These are phyloP conservation scores for Boletellus deceptivus DNA, from an alignment of 1,284 basidiomycete genomes.

Conservation along the genomic window DNA sequence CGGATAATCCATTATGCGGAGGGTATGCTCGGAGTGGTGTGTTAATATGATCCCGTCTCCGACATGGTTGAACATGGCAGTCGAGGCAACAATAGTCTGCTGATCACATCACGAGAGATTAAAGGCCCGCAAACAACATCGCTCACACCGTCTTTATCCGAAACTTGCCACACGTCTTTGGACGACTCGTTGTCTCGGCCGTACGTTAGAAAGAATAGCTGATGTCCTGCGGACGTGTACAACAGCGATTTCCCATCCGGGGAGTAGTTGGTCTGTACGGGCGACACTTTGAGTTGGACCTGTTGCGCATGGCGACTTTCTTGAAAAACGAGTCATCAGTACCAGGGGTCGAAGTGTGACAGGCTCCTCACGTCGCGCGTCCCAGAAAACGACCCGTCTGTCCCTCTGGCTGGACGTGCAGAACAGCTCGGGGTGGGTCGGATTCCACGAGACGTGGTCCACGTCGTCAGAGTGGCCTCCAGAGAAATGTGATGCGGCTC, in stretches of 20 bases:
- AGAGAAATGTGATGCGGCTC: conserved; percentile 58
- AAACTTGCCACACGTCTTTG: conserved; percentile 58
- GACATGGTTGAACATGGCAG: conserved; percentile 67
- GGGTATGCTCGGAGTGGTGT: conserved; percentile 56
- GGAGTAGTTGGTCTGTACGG: conserved; percentile 63
- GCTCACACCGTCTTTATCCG: conserved; percentile 48
- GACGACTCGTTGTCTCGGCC: conserved; percentile 52
- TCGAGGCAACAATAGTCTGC: conserved; percentile 47
- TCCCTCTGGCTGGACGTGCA: conserved; percentile 76
- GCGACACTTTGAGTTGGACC: conserved; percentile 52
- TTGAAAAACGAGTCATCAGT: conserved; percentile 31
- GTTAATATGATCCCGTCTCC: conserved; percentile 68
- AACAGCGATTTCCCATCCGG: conserved; percentile 67
- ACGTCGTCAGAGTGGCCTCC: conserved; percentile 73
- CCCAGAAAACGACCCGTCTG: conserved; percentile 73
- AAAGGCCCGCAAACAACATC: not conserved
- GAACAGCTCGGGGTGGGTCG: conserved; percentile 76
- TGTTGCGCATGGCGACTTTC: conserved; percentile 68
- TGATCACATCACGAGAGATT: not conserved
- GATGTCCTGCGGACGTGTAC: conserved; percentile 57
- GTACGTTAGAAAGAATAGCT: conserved; percentile 56
- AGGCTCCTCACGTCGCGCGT: conserved; percentile 62
- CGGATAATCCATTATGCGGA: conserved; percentile 68
- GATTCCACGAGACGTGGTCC: conserved; percentile 78
- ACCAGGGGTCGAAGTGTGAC: not conserved